Conservation (phyloP, 2,329 filamentous ascomycete genomes). For the Aspergillus sp. region DNA sequence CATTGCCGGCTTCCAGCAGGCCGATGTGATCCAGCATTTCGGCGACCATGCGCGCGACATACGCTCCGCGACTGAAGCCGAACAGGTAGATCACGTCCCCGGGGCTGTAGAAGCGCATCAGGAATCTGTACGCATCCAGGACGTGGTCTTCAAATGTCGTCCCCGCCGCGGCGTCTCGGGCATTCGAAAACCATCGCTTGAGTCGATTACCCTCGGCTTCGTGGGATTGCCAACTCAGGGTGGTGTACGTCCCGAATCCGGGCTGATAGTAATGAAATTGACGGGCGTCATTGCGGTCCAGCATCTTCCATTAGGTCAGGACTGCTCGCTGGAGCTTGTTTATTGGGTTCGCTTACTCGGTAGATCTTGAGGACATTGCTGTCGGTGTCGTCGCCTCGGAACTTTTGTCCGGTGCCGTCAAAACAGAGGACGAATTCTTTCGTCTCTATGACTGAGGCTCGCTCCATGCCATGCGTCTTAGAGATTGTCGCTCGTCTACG, state of each 20-base stretch:
- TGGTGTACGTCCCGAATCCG: neutral
- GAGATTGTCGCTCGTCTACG: neutral
- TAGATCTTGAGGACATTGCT: slow-evolving; percentile 37
- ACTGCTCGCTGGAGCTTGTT: neutral
- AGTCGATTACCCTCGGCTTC: neutral
- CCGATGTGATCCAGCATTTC: slow-evolving; percentile 80
- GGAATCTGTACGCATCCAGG: slow-evolving; percentile 71
- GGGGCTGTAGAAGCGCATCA: slow-evolving; percentile 62
- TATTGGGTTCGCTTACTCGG: neutral
- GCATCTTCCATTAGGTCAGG: slow-evolving; percentile 4
- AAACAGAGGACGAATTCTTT: slow-evolving; percentile 21
- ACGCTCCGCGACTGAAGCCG: slow-evolving; percentile 68
- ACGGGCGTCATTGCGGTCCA: neutral
- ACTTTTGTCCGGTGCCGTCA: slow-evolving; percentile 34
- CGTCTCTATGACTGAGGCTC: neutral
- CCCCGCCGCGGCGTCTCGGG: slow-evolving; percentile 54
- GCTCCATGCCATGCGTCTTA: neutral
- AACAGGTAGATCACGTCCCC: slow-evolving; percentile 62
- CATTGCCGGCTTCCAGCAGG: slow-evolving; percentile 71
- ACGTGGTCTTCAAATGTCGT: slow-evolving; percentile 76
- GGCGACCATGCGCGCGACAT: slow-evolving; percentile 68
- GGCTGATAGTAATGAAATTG: slow-evolving; percentile 1
- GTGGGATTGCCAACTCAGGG: neutral
- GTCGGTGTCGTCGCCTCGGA: slow-evolving; percentile 26
- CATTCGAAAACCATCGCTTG: neutral